Base-by-base conservation (phyloP, 164 flowering plant species). In the Euptelea pleiosperma region DNA sequence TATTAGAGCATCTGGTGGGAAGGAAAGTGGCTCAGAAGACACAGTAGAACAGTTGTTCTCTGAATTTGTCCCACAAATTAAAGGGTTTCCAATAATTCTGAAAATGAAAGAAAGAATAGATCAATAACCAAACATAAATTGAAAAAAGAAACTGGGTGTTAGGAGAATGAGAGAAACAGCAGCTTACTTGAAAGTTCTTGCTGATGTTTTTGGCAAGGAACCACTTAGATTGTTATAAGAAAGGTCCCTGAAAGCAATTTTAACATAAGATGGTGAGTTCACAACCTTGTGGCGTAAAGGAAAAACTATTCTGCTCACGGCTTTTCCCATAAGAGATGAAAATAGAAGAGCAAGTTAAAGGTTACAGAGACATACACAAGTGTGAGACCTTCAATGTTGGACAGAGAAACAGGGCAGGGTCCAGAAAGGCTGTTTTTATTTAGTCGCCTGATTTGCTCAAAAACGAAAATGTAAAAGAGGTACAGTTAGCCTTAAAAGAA, bases 141-240 rank as follows among this genome's bases (percentile, higher is more conserved):
- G 16, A 31, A 51, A 12, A 18, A 34, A 16, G 37, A 16, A 29
- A 28, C 21, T 15, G 37, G 30, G 10, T 18, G 18, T 11, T 24
- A 51, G 14, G 25, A 14, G 24, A 31, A 8, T 3, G 2, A 28
- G 21, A 48, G 18, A 28, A 28, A 48, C 19, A 48, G 8, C 19
- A 48, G 55, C 77, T 72, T 47, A 87, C 98, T 79, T 86, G 82
- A 86, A 85, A 24, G 94, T 87, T 77, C 91, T 83, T 43, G 98
- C 86, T 26, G 94, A 79, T 69, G 86, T 68, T 64, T 79, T 82
- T 1, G 95, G 98, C 80, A 89, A 51, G 40, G 95, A 70, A 66
- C 96, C 98, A 69, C 92, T 89, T 33, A 91, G 66, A 75, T 91
- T 89, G 75, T 91, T 91, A 58, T 69, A 91, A 12, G 95, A 89